Base-by-base conservation (phyloP, 768 basidiomycete genomes). In the Pilatotrama ljubarskyi region DNA sequence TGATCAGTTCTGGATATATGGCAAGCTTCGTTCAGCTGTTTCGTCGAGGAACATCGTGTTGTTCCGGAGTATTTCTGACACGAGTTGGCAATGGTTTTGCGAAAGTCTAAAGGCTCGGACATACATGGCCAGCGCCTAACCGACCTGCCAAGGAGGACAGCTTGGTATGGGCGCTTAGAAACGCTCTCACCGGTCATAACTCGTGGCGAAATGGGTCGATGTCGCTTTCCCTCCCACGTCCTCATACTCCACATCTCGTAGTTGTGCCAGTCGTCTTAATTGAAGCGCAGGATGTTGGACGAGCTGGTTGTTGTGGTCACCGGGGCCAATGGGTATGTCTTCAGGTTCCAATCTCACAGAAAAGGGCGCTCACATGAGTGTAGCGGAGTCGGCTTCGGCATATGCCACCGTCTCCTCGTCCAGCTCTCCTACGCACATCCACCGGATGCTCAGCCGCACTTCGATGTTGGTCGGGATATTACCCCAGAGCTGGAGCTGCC, bases 311-410 rank as follows among this genome's bases (percentile, higher is more conserved):
- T 74, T 29, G 65, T 74, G 14, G 72, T 75, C 13, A 75, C 74
- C 0, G 74, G 74, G 6, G 74, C 74, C n/a, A 75, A 75, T 59
- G 72, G 71, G 74, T 75, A 41, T 15, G 73, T 69, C 29, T 20
- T n/a, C 13, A 10, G 11, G 8, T 20, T 10, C 24, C 9, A 13
- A 4, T 14, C 25, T n/a, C 42, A 17, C 38, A 9, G 22, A 35
- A 36, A 46, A 48, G 20, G 15, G 20, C 52, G 47, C 38, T 48
- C 58, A 63, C 6, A 8, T 1, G 29, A 7, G 18, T 13, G 2
- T 69, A 94, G 92, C 38, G 93, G 93, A 56, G 80, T 95, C 17
- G 93, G 93, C 15, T 90, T 88, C 70, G 91, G 90, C 13, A 87
- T 90, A 43, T 93, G 91, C 74, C 84, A 87, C 61, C 86, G 93